phyloP scores from a whole-genome alignment of 192 early-diverging fungal species.

The Lunasporangiospora selenospora region DNA sequence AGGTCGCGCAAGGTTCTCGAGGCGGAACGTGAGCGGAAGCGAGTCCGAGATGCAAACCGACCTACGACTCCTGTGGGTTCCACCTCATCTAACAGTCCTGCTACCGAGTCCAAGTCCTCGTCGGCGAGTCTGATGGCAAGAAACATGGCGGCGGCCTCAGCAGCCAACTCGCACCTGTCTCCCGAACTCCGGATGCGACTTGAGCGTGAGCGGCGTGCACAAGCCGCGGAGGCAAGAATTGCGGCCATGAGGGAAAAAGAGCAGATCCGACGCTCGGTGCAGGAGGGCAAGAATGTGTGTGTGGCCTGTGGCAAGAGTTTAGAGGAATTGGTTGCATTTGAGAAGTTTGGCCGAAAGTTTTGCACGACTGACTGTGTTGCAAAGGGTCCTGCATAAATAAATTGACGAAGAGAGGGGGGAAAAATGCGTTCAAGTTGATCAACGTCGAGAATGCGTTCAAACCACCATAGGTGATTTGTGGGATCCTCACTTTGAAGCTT shows the following conservation, averaged over 20 bases:
- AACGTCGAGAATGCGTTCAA: no score
- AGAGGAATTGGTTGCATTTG: conserved; percentile 68
- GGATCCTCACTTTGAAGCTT: no score
- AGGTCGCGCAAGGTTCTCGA: conserved; percentile 62
- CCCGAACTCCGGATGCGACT: conserved; percentile 73
- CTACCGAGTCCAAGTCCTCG: conserved; percentile 1
- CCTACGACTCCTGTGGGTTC: conserved; percentile 28
- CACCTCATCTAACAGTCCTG: conserved; percentile 10
- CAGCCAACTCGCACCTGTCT: conserved; percentile 54
- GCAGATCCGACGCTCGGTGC: conserved; percentile 27
- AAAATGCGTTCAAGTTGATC: no score
- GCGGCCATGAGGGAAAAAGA: conserved; percentile 13
- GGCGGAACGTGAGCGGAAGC: conserved; percentile 62
- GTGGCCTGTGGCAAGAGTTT: conserved; percentile 65
- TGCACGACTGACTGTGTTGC: conserved; percentile 60
- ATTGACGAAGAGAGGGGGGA: not conserved
- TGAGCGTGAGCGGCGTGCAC: conserved; percentile 81
- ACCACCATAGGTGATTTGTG: no score
- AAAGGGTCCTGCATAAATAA: conserved; percentile 26
- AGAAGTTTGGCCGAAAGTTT: conserved; percentile 73
- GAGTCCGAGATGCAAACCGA: conserved; percentile 50
- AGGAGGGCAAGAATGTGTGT: conserved; percentile 59
- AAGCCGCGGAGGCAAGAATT: conserved; percentile 78
- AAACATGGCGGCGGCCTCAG: conserved; percentile 24
- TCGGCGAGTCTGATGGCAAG: conserved; percentile 20